phyloP scores from a whole-genome alignment of 1,284 basidiomycete genomes.

The Leucoagaricus sp. region DNA sequence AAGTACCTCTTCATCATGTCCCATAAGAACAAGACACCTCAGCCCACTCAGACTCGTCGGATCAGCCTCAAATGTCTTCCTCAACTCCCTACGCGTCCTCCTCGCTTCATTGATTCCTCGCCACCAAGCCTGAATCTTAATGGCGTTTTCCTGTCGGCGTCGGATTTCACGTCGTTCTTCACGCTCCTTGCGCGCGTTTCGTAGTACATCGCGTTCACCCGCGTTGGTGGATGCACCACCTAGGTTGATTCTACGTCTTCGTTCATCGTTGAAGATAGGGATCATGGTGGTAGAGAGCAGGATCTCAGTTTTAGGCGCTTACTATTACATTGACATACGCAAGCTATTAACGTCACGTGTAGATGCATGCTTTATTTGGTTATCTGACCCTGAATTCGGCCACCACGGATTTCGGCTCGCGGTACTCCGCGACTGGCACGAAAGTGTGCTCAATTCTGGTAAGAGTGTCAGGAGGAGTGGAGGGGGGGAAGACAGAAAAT shows the following conservation, averaged over 20 bases:
- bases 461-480: neutral
- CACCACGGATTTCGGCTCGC: slow-evolving; percentile 28
- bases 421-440: slow-evolving; percentile 25
- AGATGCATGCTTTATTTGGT: neutral
- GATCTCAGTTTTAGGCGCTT: neutral
- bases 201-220: slow-evolving; percentile 57
- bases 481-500: neutral
- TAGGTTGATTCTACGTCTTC: slow-evolving; percentile 72
- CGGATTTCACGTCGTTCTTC: slow-evolving; percentile 60
- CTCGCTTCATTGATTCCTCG: slow-evolving; percentile 47
- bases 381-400: slow-evolving; percentile 21
- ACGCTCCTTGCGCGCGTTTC: slow-evolving; percentile 63
- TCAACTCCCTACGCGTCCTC: slow-evolving; percentile 43
- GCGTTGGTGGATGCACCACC: slow-evolving; percentile 60
- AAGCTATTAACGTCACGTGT: slow-evolving; percentile 10
- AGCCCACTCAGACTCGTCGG: slow-evolving; percentile 52
- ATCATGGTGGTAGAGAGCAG: slow-evolving; percentile 19
- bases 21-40: slow-evolving; percentile 61
- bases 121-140: slow-evolving; percentile 71
- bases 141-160: slow-evolving; percentile 55
- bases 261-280: slow-evolving; percentile 45
- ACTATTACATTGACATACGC: too few relatives aligned
- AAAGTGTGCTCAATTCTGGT: slow-evolving; percentile 25
- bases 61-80: slow-evolving; percentile 47
- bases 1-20: slow-evolving; percentile 54